A percentile compares a stretch with the other conserved stretches of the same genome.
These are phyloP conservation scores for Myxozyma monticola DNA, from an alignment of 805 yeast species.

Conservation along the genomic window DNA sequence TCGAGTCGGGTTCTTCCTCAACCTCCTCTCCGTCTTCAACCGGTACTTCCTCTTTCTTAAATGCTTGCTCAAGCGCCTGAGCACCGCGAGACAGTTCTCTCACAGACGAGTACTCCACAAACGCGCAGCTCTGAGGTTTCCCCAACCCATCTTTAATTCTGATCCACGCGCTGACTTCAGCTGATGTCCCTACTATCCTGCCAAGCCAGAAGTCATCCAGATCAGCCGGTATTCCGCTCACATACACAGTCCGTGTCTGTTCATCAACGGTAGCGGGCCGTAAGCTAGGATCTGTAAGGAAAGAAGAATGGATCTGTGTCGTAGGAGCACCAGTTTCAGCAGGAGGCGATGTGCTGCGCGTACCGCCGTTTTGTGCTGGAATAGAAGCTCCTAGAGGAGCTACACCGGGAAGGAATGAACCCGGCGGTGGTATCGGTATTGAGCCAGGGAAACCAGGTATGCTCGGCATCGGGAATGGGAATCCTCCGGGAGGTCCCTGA, in stretches of 20 bases:
- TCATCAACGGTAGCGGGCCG: conserved; percentile 25
- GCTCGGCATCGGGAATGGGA: conserved; percentile 12
- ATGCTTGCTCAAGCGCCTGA: conserved; percentile 11
- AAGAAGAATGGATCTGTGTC: neutral
- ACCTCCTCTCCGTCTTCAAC: conserved; percentile 18
- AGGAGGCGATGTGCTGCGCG: conserved; percentile 2
- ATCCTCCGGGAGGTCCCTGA: conserved; percentile 8
- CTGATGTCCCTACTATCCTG: conserved; percentile 13
- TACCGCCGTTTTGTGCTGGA: conserved; percentile 8
- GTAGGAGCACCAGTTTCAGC: neutral
- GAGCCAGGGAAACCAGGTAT: conserved; percentile 2
- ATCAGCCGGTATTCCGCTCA: conserved; percentile 23
- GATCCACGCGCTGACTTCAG: conserved; percentile 20
- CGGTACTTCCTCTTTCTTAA: conserved; percentile 22
- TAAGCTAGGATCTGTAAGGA: conserved; percentile 17
- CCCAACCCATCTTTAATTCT: conserved; percentile 20
- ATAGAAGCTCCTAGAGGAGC: conserved; percentile 5
- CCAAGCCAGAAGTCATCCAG: conserved; percentile 32
- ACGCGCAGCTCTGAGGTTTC: conserved; percentile 18
- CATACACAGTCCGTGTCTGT: conserved; percentile 14
- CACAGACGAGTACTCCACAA: conserved; percentile 26
- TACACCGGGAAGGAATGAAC: conserved; percentile 9
- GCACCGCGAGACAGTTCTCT: conserved; percentile 14
- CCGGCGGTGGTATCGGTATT: too few relatives aligned
- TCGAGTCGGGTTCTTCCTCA: conserved; percentile 6